Percentiles rank a stretch among this genome's conserved stretches.
Conservation (phyloP, 2,329 filamentous ascomycete species). For the Rosellinia necatrix region DNA sequence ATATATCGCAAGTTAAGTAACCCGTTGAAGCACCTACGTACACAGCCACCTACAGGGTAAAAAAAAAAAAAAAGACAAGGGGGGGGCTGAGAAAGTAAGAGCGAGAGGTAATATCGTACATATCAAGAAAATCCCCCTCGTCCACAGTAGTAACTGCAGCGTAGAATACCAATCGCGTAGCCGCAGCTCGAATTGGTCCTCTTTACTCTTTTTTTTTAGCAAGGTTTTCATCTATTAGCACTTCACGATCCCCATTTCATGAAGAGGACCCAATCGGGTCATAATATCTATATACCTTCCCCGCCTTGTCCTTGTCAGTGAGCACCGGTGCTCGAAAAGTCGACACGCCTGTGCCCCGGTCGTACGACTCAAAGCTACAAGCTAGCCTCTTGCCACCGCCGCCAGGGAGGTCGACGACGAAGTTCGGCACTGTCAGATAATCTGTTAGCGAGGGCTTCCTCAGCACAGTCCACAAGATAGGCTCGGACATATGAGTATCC, state of each 20-base stretch:
- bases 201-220: too few species aligned
- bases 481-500: not conserved
- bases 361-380: conserved; percentile 57
- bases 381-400: conserved; percentile 67
- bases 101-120: too few species aligned
- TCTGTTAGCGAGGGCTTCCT: not conserved
- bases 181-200: not conserved
- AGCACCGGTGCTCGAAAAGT: conserved; percentile 61
- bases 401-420: conserved; percentile 66
- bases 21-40: too few species aligned
- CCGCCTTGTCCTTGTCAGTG: conserved; percentile 49
- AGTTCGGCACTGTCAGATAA: conserved; percentile 51
- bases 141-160: not conserved
- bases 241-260: not conserved
- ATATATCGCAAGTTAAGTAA: too few species aligned
- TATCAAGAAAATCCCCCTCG: too few species aligned
- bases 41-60: too few species aligned
- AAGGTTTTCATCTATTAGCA: too few species aligned
- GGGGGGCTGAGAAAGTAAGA: too few species aligned
- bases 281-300: conserved; percentile 59
- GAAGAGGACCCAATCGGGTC: conserved; percentile 49
- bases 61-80: too few species aligned
- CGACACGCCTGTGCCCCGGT: conserved; percentile 57
- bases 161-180: not conserved
- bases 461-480: too few species aligned